Conservation (phyloP, 2,329 filamentous ascomycete species). For the Aspergillus amoenus region DNA sequence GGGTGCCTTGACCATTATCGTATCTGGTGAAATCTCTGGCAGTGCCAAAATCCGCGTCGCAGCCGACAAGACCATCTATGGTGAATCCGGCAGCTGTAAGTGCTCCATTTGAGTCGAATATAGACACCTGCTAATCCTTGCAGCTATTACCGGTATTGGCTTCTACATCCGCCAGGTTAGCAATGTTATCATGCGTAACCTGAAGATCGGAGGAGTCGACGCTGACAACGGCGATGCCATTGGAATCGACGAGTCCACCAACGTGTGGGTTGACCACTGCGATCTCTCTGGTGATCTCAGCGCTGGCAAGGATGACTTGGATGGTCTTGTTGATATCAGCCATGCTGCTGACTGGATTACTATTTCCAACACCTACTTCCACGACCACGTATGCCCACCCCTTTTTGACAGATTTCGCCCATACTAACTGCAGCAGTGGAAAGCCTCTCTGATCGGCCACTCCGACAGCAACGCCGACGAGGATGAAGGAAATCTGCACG, state of each 20-base stretch:
- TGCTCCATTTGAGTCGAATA: background rate
- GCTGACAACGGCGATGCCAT: slow-evolving; percentile 61
- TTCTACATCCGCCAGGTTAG: slow-evolving; percentile 52
- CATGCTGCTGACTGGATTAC: slow-evolving; percentile 61
- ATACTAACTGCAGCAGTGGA: slow-evolving; percentile 42
- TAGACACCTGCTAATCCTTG: slow-evolving; percentile 41
- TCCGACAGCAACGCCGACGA: slow-evolving; percentile 58
- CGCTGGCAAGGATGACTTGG: slow-evolving; percentile 68
- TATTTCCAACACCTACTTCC: slow-evolving; percentile 53
- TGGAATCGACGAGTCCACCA: slow-evolving; percentile 52
- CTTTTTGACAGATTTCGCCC: no score
- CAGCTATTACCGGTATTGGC: slow-evolving; percentile 52
- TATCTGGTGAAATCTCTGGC: slow-evolving; percentile 48
- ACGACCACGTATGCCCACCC: slow-evolving; percentile 47
- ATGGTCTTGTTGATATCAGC: slow-evolving; percentile 64
- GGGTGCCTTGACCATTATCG: slow-evolving; percentile 47
- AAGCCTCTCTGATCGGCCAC: slow-evolving; percentile 59
- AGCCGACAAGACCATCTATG: slow-evolving; percentile 54
- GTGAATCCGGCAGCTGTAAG: slow-evolving; percentile 21
- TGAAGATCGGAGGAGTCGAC: slow-evolving; percentile 58
- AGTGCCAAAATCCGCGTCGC: slow-evolving; percentile 45
- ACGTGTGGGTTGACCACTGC: slow-evolving; percentile 68
- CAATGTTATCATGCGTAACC: slow-evolving; percentile 65
- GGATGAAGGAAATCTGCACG: slow-evolving; percentile 61
- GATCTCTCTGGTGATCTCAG: slow-evolving; percentile 61